Conservation (phyloP, 331 rosid genomes). For the Telfairia occidentalis region DNA sequence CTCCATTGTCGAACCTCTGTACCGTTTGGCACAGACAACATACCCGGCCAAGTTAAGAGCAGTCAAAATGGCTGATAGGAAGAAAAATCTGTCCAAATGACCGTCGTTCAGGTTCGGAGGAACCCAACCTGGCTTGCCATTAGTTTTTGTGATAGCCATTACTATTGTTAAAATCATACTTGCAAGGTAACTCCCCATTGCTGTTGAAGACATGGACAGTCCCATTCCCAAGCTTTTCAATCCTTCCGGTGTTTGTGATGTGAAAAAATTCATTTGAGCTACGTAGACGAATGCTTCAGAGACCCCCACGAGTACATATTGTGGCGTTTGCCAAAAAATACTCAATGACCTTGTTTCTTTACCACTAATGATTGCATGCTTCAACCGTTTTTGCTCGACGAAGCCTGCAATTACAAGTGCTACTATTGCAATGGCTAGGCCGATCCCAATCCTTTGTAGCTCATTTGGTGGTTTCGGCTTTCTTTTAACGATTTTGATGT, state of each 20-base stretch:
- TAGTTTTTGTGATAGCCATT: conserved; percentile 27
- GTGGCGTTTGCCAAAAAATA: conserved; percentile 50
- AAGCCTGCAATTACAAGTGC: conserved; percentile 39
- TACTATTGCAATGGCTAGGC: conserved; percentile 27
- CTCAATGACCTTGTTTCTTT: conserved; percentile 36
- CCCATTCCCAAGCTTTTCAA: conserved; percentile 47
- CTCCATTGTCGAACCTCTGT: conserved; percentile 25
- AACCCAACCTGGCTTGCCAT: conserved; percentile 46
- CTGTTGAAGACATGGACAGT: conserved; percentile 41
- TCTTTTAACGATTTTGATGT: conserved; percentile 22
- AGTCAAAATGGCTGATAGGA: conserved; percentile 31
- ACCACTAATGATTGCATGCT: conserved; percentile 10
- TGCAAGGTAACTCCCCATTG: conserved; percentile 41
- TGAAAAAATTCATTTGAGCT: conserved; percentile 47
- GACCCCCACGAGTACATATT: conserved; percentile 40
- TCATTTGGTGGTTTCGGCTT: conserved; percentile 32
- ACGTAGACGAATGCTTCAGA: conserved; percentile 44
- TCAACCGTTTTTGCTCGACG: conserved; percentile 31
- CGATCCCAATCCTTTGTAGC: conserved; percentile 41
- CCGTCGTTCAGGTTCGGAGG: conserved; percentile 47
- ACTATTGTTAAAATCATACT: conserved; percentile 34
- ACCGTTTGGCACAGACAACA: conserved; percentile 29
- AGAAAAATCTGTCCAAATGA: conserved; percentile 48
- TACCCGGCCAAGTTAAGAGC: conserved; percentile 29
- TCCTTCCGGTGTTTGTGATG: conserved; percentile 40